A percentile compares a stretch with the other conserved stretches of the same genome.
Evolutionary conservation across 768 basidiomycete genomes (phyloP).

Genomic region (Mycena galopus): DNA sequence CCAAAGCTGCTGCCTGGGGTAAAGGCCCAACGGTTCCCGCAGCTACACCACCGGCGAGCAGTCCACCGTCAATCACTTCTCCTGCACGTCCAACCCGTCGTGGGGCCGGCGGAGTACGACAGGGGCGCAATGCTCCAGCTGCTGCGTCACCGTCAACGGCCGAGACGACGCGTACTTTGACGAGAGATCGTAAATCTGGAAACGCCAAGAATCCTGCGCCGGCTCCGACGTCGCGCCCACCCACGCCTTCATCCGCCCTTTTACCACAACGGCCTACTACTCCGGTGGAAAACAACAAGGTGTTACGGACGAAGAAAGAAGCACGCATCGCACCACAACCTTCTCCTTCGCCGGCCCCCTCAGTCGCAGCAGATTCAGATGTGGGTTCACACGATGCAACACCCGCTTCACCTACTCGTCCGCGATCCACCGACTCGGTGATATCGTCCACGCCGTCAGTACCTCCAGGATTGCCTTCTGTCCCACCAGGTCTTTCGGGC

Average conservation of each 20-base stretch:
- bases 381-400: constrained; percentile 60
- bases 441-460: constrained; percentile 49
- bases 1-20: constrained; percentile 77
- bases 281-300: constrained; percentile 56
- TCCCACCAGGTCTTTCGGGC: constrained; percentile 48
- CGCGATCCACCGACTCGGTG: constrained; percentile 55
- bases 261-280: constrained; percentile 59
- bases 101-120: constrained; percentile 57
- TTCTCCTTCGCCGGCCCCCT: constrained; percentile 61
- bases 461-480: constrained; percentile 58
- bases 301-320: constrained; percentile 55
- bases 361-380: constrained; percentile 66
- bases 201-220: constrained; percentile 61
- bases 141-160: constrained; percentile 36
- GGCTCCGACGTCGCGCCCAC: constrained; percentile 72
- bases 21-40: constrained; percentile 49
- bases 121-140: constrained; percentile 55
- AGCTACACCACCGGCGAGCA: constrained; percentile 35
- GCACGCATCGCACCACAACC: constrained; percentile 43
- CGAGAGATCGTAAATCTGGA: constrained; percentile 48
- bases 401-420: constrained; percentile 54
- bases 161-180: constrained; percentile 50
- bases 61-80: constrained; percentile 40
- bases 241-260: constrained; percentile 60
- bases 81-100: constrained; percentile 59